A percentile compares a stretch with the other conserved stretches of the same genome.
Conservation (phyloP, 2,329 filamentous ascomycete genomes). For the Botrytis fabae region DNA sequence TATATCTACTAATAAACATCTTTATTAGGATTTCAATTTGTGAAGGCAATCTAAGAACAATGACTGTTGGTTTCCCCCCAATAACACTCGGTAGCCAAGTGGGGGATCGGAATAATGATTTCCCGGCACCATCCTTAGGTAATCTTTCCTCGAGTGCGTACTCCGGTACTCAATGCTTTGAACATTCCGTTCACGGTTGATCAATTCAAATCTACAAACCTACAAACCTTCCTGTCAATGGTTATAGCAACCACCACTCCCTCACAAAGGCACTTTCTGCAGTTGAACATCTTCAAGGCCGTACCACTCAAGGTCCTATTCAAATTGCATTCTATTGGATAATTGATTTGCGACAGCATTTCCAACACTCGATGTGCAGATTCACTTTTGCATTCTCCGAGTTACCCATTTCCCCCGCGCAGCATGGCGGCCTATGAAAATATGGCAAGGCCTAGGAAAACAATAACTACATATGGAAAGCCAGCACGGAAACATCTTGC, state of each 20-base stretch:
- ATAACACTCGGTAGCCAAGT: background rate
- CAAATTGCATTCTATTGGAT: background rate
- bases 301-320: background rate
- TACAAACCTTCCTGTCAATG: background rate
- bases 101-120: background rate
- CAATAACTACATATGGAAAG: constrained; percentile 41
- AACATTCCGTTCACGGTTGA: background rate
- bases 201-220: background rate
- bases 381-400: constrained; percentile 14
- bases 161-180: background rate
- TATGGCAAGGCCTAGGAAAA: constrained; percentile 34
- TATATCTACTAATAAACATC: background rate
- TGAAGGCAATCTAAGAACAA: background rate
- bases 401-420: constrained; percentile 12
- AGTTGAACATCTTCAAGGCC: background rate
- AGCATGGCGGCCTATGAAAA: constrained; percentile 39
- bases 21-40: background rate
- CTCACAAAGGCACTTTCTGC: background rate
- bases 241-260: background rate
- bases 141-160: background rate
- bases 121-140: background rate
- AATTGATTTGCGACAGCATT: constrained; percentile 16
- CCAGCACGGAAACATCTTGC: constrained; percentile 37
- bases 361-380: constrained; percentile 12
- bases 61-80: background rate